Evolutionary conservation across 352 stramenopile genomes (phyloP), one percentile per base, ranked within the genome.

Genomic region (Globisporangium solare): DNA sequence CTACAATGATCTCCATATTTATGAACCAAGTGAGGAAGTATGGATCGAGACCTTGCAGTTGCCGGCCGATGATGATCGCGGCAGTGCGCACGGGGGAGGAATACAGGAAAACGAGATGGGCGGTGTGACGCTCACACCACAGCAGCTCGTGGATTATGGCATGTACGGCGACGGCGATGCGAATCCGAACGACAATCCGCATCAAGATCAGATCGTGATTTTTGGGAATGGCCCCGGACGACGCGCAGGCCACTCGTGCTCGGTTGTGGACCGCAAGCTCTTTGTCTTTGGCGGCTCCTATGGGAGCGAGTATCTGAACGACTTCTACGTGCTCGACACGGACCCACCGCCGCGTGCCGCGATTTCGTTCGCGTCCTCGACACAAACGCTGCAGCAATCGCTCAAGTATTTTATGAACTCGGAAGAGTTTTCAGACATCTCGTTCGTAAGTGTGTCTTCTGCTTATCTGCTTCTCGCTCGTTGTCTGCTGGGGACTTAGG

Each of bases 311-410:
- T 98, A 98, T 66, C 71, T 98, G 8, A 96, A 94, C 69, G 95
- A 99, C 64, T 96, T 97, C 51, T 96, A 94, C 58, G 83, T 97
- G 43, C 74, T 99, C 17, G 94, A 98, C 64, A 98, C 93, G 8
- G 95, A 99, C 61, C 92, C 93, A 49, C 74, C 84, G 40, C 92
- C 91, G 31, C 66, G 79, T 1, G 84, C 92, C 8, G 74, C 70
- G 40, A 80, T 98, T n/a, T 92, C 79, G 15, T 68, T 91, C 47
- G 70, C 81, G 1, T 93, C 78, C 2, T 90, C 82, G 35, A 64
- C 70, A 35, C 72, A 73, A 56, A 69, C 68, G 48, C 64, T 97
- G 14, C 76, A 94, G 50, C 68, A 72, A 52, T 83, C 87, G 46
- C 73, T 99, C 7, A 64, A 74, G 12, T 72, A 95, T 45, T 98